These are phyloP conservation scores for Cutaneotrichosporon cavernicola DNA, from an alignment of 1,284 basidiomycete species.

Conservation along the genomic window DNA sequence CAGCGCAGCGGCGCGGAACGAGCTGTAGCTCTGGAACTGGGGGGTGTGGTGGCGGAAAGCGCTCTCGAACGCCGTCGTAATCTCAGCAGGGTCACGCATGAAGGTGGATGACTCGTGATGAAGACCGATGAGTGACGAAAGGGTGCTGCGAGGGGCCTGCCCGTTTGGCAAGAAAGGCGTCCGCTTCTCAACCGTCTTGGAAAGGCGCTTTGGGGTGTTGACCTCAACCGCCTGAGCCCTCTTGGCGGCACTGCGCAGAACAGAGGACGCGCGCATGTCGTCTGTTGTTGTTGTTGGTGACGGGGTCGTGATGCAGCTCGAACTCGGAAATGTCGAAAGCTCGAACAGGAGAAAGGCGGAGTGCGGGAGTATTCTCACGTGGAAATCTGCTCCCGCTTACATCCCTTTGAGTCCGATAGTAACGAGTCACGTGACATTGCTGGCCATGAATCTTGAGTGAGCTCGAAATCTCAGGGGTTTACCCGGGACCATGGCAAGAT, in stretches of 20 bases:
- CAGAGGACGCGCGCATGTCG: background rate
- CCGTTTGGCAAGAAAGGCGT: conserved; percentile 20
- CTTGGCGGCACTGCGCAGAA: background rate
- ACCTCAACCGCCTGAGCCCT: background rate
- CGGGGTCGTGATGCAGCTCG: background rate
- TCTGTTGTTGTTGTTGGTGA: background rate
- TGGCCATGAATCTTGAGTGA: no score
- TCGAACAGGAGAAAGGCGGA: background rate
- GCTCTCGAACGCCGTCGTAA: conserved; percentile 38
- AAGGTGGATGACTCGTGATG: conserved; percentile 48
- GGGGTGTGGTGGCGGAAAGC: conserved; percentile 32
- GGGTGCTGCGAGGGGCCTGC: conserved; percentile 28
- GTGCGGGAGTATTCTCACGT: background rate
- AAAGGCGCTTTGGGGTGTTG: background rate
- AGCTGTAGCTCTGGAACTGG: conserved; percentile 25
- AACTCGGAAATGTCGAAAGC: background rate
- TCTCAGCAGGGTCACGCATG: conserved; percentile 37
- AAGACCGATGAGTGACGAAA: conserved; percentile 41
- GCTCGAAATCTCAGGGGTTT: background rate
- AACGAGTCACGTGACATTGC: no score
- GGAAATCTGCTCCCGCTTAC: background rate
- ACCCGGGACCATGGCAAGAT: background rate
- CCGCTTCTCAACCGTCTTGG: background rate
- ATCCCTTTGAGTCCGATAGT: no score
- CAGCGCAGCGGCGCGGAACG: background rate